A percentile compares a stretch with the other conserved stretches of the same genome.
Conservation (phyloP, 2,329 filamentous ascomycete genomes). For the Neopestalotiopsis sp. region DNA sequence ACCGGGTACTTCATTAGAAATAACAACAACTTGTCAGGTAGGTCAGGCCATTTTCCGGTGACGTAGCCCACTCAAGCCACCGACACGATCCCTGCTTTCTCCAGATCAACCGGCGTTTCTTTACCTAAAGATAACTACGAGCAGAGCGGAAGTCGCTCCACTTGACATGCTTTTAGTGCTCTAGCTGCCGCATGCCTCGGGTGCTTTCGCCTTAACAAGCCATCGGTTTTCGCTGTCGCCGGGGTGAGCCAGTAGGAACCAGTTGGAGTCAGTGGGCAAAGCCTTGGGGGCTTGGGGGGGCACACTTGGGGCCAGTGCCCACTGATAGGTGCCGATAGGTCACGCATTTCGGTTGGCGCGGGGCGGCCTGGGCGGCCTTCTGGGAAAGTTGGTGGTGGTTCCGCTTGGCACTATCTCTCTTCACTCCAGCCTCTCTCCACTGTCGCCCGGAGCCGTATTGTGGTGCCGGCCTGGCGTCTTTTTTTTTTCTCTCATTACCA, state of each 20-base stretch:
- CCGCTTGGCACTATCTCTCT: neutral
- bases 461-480: neutral
- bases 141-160: constrained; percentile 4
- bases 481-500: neutral
- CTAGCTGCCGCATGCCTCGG: constrained; percentile 11
- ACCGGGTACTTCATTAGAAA: neutral
- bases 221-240: constrained; percentile 4
- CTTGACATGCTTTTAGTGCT: neutral
- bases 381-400: neutral
- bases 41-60: constrained; percentile 9
- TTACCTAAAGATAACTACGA: constrained; percentile 15
- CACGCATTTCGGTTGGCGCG: neutral
- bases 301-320: neutral
- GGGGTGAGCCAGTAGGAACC: neutral
- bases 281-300: neutral
- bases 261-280: neutral
- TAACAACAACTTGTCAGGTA: neutral
- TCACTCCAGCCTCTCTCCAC: neutral
- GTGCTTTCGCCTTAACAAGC: constrained; percentile 15
- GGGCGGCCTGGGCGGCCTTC: neutral
- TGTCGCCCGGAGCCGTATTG: neutral
- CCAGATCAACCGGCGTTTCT: constrained; percentile 14
- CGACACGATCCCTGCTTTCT: constrained; percentile 10
- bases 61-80: constrained; percentile 6
- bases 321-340: constrained; percentile 1